Percentiles rank a stretch among this genome's conserved stretches.
These are phyloP conservation scores for Acidiella bohemica DNA, from an alignment of 495 filamentous ascomycete species.

Conservation along the genomic window DNA sequence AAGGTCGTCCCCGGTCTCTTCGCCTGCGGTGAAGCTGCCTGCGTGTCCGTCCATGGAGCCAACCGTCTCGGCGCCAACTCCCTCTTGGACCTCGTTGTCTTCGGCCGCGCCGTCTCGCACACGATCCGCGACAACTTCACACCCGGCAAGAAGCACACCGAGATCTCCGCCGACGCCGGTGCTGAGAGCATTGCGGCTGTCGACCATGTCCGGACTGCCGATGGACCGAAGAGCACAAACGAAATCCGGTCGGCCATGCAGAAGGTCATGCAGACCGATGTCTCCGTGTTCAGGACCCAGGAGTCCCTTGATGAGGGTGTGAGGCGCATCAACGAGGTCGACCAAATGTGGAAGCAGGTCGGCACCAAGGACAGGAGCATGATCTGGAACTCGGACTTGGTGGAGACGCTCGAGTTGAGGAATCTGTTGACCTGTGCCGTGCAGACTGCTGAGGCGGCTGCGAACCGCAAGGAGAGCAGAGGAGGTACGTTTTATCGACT, in stretches of 20 bases:
- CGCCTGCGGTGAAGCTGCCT: constrained; percentile 92
- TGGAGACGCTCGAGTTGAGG: constrained; percentile 87
- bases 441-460: constrained; percentile 78
- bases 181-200: constrained; percentile 71
- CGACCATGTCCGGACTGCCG: constrained; percentile 65
- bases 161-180: constrained; percentile 69
- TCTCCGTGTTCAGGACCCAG: constrained; percentile 93
- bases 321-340: constrained; percentile 57
- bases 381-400: constrained; percentile 98
- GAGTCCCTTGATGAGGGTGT: constrained; percentile 78
- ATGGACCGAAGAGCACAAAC: constrained; percentile 69
- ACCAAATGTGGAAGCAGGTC: constrained; percentile 62
- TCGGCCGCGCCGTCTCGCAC: constrained; percentile 91
- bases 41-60: constrained; percentile 96
- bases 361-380: constrained; percentile 93
- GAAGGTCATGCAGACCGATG: constrained; percentile 92
- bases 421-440: constrained; percentile 91
- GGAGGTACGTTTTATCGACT: constrained; percentile 31
- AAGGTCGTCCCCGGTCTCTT: constrained; percentile 89
- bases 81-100: constrained; percentile 89
- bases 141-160: constrained; percentile 60
- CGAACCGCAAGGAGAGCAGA: constrained; percentile 85
- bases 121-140: constrained; percentile 81
- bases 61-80: constrained; percentile 98
- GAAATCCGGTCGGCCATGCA: constrained; percentile 88